phyloP scores from a whole-genome alignment of 257 asterid genomes.

The Jacaranda mimosifolia region DNA sequence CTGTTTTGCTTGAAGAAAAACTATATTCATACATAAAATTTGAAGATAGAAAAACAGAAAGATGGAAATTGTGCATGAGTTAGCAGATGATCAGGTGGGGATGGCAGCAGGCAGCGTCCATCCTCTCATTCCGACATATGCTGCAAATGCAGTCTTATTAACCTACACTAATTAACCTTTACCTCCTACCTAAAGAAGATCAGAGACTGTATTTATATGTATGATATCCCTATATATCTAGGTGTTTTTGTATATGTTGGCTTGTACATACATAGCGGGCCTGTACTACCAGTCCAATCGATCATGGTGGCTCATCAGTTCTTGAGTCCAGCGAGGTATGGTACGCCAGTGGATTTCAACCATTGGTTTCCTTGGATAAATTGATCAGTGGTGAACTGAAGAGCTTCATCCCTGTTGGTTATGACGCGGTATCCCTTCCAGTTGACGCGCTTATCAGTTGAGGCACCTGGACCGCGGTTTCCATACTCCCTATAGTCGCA shows the following conservation, averaged over 20 bases:
- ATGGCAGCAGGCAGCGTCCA: constrained; percentile 35
- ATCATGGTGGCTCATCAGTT: background rate
- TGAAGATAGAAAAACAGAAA: background rate
- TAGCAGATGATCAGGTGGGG: constrained; percentile 30
- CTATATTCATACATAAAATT: too few species aligned
- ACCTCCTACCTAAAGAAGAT: too few species aligned
- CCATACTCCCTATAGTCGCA: constrained; percentile 44
- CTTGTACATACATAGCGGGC: too few species aligned
- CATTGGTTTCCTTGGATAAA: constrained; percentile 49
- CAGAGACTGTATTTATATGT: too few species aligned
- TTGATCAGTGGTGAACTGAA: constrained; percentile 42
- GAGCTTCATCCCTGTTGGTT: constrained; percentile 41
- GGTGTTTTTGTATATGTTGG: too few species aligned
- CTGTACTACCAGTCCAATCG: too few species aligned
- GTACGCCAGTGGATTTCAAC: constrained; percentile 39
- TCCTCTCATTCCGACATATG: constrained; percentile 17
- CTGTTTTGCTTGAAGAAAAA: too few species aligned
- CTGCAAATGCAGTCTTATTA: too few species aligned
- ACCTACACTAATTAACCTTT: too few species aligned
- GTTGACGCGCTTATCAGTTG: constrained; percentile 43
- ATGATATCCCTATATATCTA: too few species aligned
- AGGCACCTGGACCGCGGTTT: constrained; percentile 51
- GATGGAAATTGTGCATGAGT: background rate
- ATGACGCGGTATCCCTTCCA: constrained; percentile 55
- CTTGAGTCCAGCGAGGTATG: constrained; percentile 43